Percentiles rank a stretch among this genome's conserved stretches.
phyloP scores from a whole-genome alignment of 208 protist genomes.

The Crithidia sp. region DNA sequence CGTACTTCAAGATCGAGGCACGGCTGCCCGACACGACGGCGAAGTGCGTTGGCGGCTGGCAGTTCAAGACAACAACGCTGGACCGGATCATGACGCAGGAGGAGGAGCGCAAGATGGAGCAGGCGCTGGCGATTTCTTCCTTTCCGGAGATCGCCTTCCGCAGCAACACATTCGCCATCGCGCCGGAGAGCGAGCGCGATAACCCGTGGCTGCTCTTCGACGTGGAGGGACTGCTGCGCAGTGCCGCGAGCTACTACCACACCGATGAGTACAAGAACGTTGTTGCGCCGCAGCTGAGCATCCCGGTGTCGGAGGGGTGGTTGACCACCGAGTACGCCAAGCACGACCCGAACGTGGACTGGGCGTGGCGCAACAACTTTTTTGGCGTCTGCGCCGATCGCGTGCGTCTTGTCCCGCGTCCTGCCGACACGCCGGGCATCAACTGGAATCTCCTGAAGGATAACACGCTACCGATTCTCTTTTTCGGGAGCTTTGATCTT shows the following conservation, averaged over 20 bases:
- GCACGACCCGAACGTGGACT: constrained; percentile 83
- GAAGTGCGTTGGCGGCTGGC: constrained; percentile 51
- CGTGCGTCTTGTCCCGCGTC: constrained; percentile 38
- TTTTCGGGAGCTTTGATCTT: constrained; percentile 75
- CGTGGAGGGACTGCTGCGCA: constrained; percentile 50
- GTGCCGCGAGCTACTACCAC: constrained; percentile 63
- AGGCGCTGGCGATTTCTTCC: constrained; percentile 45
- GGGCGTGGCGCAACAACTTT: constrained; percentile 85
- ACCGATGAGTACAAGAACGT: constrained; percentile 45
- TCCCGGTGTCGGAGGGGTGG: constrained; percentile 75
- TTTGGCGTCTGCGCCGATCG: constrained; percentile 38
- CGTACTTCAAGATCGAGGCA: constrained; percentile 46
- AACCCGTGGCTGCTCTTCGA: constrained; percentile 61
- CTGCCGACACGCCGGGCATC: constrained; percentile 47
- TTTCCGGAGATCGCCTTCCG: constrained; percentile 81
- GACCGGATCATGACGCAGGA: constrained; percentile 73
- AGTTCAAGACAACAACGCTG: constrained; percentile 58
- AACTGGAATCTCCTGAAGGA: constrained; percentile 84
- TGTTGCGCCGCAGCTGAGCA: constrained; percentile 44
- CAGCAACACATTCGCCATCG: constrained; percentile 67
- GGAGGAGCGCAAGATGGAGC: constrained; percentile 55
- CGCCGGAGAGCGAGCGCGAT: constrained; percentile 6
- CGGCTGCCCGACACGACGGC: constrained; percentile 33
- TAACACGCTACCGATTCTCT: constrained; percentile 60
- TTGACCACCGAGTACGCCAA: constrained; percentile 43